Evolutionary conservation across 2,329 filamentous ascomycete species (phyloP).

Genomic region (Truncatella angustata): DNA sequence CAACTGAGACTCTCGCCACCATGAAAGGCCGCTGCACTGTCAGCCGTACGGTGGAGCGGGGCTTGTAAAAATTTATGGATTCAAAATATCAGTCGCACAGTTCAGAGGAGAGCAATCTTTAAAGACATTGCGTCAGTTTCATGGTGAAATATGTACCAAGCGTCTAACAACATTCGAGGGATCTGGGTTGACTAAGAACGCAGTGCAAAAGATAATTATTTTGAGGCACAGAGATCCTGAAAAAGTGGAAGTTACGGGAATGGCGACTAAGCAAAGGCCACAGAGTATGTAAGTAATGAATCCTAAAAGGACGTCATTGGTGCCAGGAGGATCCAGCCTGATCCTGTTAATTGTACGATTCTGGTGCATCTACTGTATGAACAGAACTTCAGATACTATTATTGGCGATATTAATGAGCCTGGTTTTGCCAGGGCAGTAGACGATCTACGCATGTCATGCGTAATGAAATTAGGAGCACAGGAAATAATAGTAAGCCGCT

Average conservation of each 20-base stretch:
- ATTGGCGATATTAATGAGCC: neutral
- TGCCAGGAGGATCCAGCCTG: neutral
- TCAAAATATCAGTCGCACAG: no score
- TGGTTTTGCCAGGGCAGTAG: neutral
- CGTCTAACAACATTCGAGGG: slow-evolving; percentile 1
- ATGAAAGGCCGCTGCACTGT: neutral
- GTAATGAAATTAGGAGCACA: no score
- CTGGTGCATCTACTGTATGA: no score
- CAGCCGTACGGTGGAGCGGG: neutral
- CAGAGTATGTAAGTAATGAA: neutral
- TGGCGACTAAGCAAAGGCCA: neutral
- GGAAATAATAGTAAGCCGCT: neutral
- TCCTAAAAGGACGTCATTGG: neutral
- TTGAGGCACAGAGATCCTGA: neutral
- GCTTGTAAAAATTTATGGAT: neutral
- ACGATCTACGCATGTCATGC: no score
- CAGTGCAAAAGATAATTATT: neutral
- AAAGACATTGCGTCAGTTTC: neutral
- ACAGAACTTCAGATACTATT: neutral
- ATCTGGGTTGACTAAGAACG: no score
- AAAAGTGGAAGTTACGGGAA: neutral
- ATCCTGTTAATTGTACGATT: no score
- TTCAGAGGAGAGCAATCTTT: neutral
- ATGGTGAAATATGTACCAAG: neutral
- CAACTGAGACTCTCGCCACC: neutral